Conservation (phyloP, 192 early-diverging fungal genomes). For the Geranomyces michiganensis region DNA sequence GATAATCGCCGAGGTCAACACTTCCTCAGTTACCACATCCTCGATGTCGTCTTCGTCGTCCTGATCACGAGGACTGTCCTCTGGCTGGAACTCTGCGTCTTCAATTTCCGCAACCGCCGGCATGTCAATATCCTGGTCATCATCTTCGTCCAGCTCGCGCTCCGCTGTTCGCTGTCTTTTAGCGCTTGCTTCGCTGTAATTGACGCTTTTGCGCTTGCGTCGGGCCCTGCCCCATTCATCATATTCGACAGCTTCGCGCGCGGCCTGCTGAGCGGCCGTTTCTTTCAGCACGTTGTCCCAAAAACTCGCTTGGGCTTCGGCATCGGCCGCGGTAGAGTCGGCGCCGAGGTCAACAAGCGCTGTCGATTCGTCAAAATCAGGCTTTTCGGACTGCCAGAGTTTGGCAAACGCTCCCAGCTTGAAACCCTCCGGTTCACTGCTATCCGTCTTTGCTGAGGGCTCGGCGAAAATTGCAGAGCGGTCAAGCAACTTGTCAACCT, state of each 20-base stretch:
- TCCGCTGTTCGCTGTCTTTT: conserved; percentile 1
- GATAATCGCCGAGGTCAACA: neutral
- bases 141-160: neutral
- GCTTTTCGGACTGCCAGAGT: conserved; percentile 62
- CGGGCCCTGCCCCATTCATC: conserved; percentile 19
- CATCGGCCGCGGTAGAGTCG: conserved; percentile 32
- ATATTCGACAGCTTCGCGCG: conserved; percentile 7
- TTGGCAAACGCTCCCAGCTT: conserved; percentile 55
- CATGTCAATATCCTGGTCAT: neutral
- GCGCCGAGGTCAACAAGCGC: conserved; percentile 1
- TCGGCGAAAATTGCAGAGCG: conserved; percentile 38
- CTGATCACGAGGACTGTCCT: neutral
- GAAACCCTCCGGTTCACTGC: conserved; percentile 16
- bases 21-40: neutral
- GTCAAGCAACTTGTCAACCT: conserved; percentile 64
- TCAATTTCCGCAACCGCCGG: neutral
- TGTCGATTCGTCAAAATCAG: conserved; percentile 12
- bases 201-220: conserved; percentile 34
- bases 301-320: conserved; percentile 39
- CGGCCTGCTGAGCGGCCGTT: conserved; percentile 8
- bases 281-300: conserved; percentile 41
- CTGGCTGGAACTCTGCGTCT: conserved; percentile 17
- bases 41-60: neutral
- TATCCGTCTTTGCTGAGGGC: conserved; percentile 12
- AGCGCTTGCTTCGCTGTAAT: conserved; percentile 28